Evolutionary conservation across 2,329 filamentous ascomycete genomes (phyloP).

Genomic region (Hortaea sp.): DNA sequence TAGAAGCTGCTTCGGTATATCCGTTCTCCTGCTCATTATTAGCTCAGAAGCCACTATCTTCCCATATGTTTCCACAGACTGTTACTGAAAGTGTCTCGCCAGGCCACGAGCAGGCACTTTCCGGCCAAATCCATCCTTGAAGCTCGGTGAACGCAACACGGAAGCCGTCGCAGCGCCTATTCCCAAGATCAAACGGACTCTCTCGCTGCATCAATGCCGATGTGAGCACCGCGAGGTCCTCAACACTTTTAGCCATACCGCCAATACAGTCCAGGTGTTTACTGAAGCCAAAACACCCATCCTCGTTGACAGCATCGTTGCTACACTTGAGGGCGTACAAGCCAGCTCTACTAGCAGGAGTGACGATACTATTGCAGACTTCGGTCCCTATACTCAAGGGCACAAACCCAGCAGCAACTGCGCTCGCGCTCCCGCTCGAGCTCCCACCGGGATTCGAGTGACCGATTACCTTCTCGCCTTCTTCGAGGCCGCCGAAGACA

Average conservation of each 20-base stretch:
- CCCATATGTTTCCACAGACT: no score
- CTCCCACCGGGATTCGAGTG: conserved; percentile 30
- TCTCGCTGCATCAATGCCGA: conserved; percentile 2
- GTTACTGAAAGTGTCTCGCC: not conserved
- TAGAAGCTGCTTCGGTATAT: not conserved
- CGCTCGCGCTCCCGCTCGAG: conserved; percentile 21
- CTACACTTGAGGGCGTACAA: conserved; percentile 29
- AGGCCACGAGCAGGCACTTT: not conserved
- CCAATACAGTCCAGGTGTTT: conserved; percentile 4
- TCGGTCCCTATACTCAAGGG: conserved; percentile 30
- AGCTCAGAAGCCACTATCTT: no score
- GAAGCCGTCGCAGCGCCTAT: conserved; percentile 1
- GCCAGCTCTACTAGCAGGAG: conserved; percentile 29
- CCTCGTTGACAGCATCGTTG: not conserved
- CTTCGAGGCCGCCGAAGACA: conserved; percentile 23
- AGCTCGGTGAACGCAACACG: conserved; percentile 1
- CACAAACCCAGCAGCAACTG: conserved; percentile 31
- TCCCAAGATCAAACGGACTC: not conserved
- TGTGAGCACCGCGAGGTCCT: conserved; percentile 1
- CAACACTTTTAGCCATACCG: conserved; percentile 2
- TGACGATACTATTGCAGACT: conserved; percentile 30
- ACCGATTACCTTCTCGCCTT: conserved; percentile 9
- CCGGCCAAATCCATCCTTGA: conserved; percentile 1
- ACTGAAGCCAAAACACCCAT: conserved; percentile 1
- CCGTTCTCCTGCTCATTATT: not conserved